Base-by-base conservation (phyloP, 2,329 filamentous ascomycete species). In the Claviceps digitariae region DNA sequence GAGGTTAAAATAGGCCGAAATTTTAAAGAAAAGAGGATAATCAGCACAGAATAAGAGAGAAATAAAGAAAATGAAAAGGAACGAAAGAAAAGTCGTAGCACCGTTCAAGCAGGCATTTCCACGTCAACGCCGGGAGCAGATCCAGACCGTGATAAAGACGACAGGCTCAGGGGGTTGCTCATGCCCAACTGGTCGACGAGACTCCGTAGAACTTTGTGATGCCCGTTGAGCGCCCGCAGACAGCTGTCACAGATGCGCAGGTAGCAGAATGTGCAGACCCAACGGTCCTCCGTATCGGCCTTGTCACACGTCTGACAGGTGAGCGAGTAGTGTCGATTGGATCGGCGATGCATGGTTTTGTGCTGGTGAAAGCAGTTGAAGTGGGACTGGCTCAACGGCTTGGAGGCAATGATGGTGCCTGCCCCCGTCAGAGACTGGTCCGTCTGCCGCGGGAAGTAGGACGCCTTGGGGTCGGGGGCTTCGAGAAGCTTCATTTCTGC, bases 231-330 rank as follows among this genome's bases (percentile, higher is more conserved):
- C 23, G 66, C 61, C 13, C 67, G 70, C 41, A 68, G 62, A 58
- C 78, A 82, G 2, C 65, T 57, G 34, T 69, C 67, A 63, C 78
- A 82, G 54, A 81, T 70, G 51, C 76, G 72, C 48, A 80, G 59
- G 55, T 71, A 68, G 63, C 77, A 80, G 62, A 73, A 76, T 15
- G 65, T 64, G 61, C 77, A 80, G 21, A 67, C 68, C 64, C 67
- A 74, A 38, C 77, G 72, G 56, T 71, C 64, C 46, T 71, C 68
- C 7, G 62, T 59, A 54, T 79, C 74, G 50, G 68, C 66, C 54
- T 66, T 68, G 51, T 69, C 69, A 63, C 78, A 82, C 3, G 73
- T 69, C 63, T 78, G 74, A 62, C 78, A 82, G 12, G 74, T 69
- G 21, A 81, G 67, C 2, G 77, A 69, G 60, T 79, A 75, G 59